phyloP scores from a whole-genome alignment of 805 yeast species.

The Candida tammaniensis region DNA sequence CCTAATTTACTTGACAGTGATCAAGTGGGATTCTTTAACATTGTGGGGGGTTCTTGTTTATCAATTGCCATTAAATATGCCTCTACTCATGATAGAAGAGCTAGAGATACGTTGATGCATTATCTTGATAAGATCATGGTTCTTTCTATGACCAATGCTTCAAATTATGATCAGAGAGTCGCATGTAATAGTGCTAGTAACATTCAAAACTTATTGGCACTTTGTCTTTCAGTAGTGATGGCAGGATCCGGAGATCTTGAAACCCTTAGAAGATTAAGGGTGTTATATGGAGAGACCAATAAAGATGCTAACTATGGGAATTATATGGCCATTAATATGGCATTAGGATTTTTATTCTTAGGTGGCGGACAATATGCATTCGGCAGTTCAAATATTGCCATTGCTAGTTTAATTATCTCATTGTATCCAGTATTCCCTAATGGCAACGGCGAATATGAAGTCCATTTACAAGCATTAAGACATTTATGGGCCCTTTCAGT shows the following conservation, averaged over 20 bases:
- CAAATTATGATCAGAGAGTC: slow-evolving; percentile 56
- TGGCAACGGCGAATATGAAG: slow-evolving; percentile 40
- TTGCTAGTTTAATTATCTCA: slow-evolving; percentile 69
- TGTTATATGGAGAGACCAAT: slow-evolving; percentile 58
- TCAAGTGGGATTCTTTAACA: slow-evolving; percentile 57
- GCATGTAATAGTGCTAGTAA: slow-evolving; percentile 53
- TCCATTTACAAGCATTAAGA: slow-evolving; percentile 78
- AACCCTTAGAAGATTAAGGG: slow-evolving; percentile 68
- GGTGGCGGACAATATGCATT: slow-evolving; percentile 94
- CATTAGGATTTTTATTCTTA: slow-evolving; percentile 81
- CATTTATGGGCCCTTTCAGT: slow-evolving; percentile 89
- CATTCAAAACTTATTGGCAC: slow-evolving; percentile 55
- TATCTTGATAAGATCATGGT: slow-evolving; percentile 52
- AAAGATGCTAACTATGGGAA: slow-evolving; percentile 57
- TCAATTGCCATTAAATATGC: slow-evolving; percentile 77
- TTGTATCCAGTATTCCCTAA: slow-evolving; percentile 73
- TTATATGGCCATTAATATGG: slow-evolving; percentile 74
- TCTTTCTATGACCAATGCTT: slow-evolving; percentile 40
- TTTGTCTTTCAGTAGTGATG: slow-evolving; percentile 72
- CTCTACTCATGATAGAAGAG: slow-evolving; percentile 56
- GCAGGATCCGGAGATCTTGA: slow-evolving; percentile 91
- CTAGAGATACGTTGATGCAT: slow-evolving; percentile 53
- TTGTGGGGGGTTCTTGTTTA: slow-evolving; percentile 71
- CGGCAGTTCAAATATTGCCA: slow-evolving; percentile 56
- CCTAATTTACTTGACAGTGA: slow-evolving; percentile 48